Base-by-base conservation (phyloP, 2,329 filamentous ascomycete genomes). In the Diplodia scrobiculata region DNA sequence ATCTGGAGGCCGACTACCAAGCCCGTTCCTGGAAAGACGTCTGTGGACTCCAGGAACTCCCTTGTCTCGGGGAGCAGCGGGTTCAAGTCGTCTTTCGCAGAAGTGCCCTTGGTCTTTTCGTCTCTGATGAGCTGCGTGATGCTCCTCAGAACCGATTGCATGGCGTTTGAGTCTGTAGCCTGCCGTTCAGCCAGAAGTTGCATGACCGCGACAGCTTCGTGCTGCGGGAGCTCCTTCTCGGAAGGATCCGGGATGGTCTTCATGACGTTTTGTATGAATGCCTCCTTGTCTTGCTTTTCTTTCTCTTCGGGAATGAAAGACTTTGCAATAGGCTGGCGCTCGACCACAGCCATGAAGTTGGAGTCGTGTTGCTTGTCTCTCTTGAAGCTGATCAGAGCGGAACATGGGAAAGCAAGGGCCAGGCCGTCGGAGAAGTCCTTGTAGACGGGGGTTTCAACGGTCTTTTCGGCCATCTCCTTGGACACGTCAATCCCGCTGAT, bases 121-220 rank as follows among this genome's bases (percentile, higher is more conserved):
- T 32, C 48, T 36, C 14, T 34, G 17, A 62, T 62, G n/a, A 62
- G 29, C 5, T 62, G 58, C 2, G 58, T 50, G 27, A 62, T 50
- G 19, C 58, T 62, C 38, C 41, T 34, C 14, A 62, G 45, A 2
- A 62, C 29, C 5, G 58, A 62, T 13, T 62, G 27, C 58, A 62
- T 62, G 1, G 45, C 58, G 1, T 50, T 27, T 11, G 41, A 47
- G 14, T 62, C 58, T 29, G 11, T 34, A 10, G 17, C 27, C 7
- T 62, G 58, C 4, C 58, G 32, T 5, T 62, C 45, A 10, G 41
- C n/a, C 5, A 62, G 1, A n/a, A 62, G 58, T 3, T 19, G 58
- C 45, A 36, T 21, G 17, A 62, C 34, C 9, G 41, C 58, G 11
- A 11, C n/a, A 6, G 58, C n/a, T 50, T 62, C 27, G 21, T 50